Conservation (phyloP, 2,329 filamentous ascomycete genomes). For the Kalaharituber pfeilii region DNA sequence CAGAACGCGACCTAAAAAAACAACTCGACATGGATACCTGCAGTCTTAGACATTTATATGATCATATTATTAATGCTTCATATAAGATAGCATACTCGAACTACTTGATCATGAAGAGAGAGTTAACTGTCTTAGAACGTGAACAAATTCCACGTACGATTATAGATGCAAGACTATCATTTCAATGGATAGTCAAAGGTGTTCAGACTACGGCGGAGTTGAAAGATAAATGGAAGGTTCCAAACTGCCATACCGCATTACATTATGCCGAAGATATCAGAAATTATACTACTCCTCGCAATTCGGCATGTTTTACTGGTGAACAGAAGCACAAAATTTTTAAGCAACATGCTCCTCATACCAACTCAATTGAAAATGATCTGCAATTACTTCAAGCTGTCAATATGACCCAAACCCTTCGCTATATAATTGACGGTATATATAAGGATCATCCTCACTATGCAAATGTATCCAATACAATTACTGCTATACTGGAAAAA, state of each 20-base stretch:
- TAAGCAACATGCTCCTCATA: constrained; percentile 4
- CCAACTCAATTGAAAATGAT: constrained; percentile 4
- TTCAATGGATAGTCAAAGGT: not conserved
- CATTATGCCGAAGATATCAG: not conserved
- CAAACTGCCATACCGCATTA: not conserved
- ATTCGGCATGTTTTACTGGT: not conserved
- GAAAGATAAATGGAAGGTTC: not conserved
- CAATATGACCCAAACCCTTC: not conserved
- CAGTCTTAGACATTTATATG: too few relatives aligned
- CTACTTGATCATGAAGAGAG: not conserved
- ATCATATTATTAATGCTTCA: not conserved
- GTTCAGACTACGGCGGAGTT: not conserved
- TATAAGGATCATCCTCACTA: not conserved
- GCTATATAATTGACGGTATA: not conserved
- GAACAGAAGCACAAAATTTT: constrained; percentile 7
- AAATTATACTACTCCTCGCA: not conserved
- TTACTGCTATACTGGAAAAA: not conserved
- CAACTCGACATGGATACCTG: not conserved
- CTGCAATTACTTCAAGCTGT: not conserved
- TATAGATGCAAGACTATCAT: not conserved
- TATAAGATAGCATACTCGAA: not conserved
- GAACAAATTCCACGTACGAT: not conserved
- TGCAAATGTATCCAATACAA: not conserved
- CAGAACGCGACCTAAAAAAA: not conserved
- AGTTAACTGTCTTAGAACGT: not conserved